These are phyloP conservation scores for Pseudopithomyces maydicus DNA, from an alignment of 2,329 filamentous ascomycete species.

Conservation along the genomic window DNA sequence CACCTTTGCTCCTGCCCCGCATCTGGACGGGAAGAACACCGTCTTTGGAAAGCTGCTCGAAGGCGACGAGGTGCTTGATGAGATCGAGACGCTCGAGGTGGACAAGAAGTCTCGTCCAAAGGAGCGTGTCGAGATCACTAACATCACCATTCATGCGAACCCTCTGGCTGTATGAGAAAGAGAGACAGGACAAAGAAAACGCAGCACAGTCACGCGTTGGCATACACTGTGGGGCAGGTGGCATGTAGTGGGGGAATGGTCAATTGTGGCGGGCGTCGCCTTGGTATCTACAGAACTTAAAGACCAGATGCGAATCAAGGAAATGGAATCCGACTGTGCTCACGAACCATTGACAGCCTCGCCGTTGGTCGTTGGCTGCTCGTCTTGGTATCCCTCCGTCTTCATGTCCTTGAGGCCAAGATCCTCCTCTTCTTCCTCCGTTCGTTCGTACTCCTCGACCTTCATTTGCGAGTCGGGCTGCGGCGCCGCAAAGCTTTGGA, in stretches of 20 bases:
- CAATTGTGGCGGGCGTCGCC: conserved; percentile 38
- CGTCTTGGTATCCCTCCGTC: conserved; percentile 79
- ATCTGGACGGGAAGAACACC: conserved; percentile 83
- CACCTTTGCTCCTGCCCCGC: conserved; percentile 75
- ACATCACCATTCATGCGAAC: conserved; percentile 78
- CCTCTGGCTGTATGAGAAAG: conserved; percentile 67
- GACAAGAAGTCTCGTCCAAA: conserved; percentile 80
- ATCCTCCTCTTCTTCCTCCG: conserved; percentile 91
- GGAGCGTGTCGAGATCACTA: conserved; percentile 69
- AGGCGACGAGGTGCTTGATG: conserved; percentile 66
- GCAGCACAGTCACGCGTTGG: not conserved
- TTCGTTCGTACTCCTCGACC: conserved; percentile 81
- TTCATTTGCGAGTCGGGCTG: conserved; percentile 85
- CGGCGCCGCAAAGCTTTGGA: conserved; percentile 81
- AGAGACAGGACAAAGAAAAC: not conserved
- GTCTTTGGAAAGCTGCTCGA: conserved; percentile 76
- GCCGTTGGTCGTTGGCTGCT: conserved; percentile 30
- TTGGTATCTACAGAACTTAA: conserved; percentile 40
- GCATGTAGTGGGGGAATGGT: not conserved
- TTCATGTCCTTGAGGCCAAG: conserved; percentile 92
- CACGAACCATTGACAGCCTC: conserved; percentile 15
- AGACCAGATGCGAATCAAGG: conserved; percentile 28
- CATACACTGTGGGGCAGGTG: not conserved
- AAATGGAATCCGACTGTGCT: conserved; percentile 13
- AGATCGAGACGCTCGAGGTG: conserved; percentile 72